Evolutionary conservation across 1,284 basidiomycete genomes (phyloP), one percentile per base, ranked within the genome.

Genomic region (Pterula multifida): DNA sequence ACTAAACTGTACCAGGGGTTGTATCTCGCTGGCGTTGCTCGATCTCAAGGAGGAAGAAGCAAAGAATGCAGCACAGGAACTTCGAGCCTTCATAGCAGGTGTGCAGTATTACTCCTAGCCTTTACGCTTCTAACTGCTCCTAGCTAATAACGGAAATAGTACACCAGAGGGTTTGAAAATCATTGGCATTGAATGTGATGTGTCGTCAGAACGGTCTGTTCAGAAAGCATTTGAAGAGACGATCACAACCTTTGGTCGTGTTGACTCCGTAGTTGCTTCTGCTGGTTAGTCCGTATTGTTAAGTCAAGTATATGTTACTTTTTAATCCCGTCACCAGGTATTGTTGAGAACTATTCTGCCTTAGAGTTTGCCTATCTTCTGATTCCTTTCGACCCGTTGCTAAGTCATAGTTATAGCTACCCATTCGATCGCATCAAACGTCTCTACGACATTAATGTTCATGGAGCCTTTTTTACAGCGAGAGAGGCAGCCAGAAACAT

Each of bases 391-490:
- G 24, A 32, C 15, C 3, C 3, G 17, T 45, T 19, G 22, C 36
- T 49, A 21, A 17, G 56, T 49, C n/a, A 36, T 36, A 9, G 23
- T 53, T 22, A 36, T 53, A 86, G 85, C 51, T 90, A 95, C 69
- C 91, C 92, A 2, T 79, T 81, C 52, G 83, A 89, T 57, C 81
- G 85, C 53, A 81, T 90, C 57, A 84, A 83, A 64, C 79, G 81
- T 45, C 71, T 98, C 49, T 87, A 88, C 61, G 90, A 92, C 61
- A 83, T 97, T 72, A 97, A 98, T 63, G 86, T 98, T 50, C 90
- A 95, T 63, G 93, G 92, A 49, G 78, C 82, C 15, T 92, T 90
- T 72, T 95, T 85, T 70, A 95, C 92, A 26, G 94, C 95, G 2
- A 82, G 93, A 24, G 92, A 97, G 66, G 93, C 89, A 1, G 90